phyloP scores from a whole-genome alignment of 1,284 basidiomycete species.

The Cutaneotrichosporon sp. region DNA sequence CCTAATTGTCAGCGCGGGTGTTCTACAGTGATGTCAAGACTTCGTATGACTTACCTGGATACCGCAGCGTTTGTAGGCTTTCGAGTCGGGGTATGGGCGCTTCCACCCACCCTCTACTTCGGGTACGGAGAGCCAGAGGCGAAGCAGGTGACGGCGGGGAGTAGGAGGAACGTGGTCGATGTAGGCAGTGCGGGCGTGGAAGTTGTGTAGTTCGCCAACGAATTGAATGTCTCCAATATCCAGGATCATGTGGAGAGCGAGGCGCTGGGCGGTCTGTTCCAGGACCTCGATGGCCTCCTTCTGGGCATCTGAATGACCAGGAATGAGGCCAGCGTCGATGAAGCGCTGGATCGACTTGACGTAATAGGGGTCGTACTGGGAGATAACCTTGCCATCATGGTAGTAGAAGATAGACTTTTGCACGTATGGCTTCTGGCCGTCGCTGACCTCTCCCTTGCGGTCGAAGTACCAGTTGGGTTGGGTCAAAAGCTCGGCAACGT shows the following conservation, averaged over 20 bases:
- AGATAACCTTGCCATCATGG: conserved; percentile 22
- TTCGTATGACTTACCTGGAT: conserved; percentile 46
- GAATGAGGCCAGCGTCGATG: conserved; percentile 47
- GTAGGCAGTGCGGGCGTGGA: conserved; percentile 51
- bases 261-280: conserved; percentile 47
- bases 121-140: conserved; percentile 50
- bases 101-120: conserved; percentile 48
- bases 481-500: conserved; percentile 47
- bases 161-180: conserved; percentile 45
- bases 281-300: conserved; percentile 48
- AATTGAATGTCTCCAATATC: conserved; percentile 49
- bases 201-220: conserved; percentile 42
- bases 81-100: conserved; percentile 45
- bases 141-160: conserved; percentile 48
- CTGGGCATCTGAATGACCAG: conserved; percentile 39
- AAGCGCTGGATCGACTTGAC: conserved; percentile 28
- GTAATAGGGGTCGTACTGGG: conserved; percentile 42
- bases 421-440: conserved; percentile 36
- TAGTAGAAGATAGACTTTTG: conserved; percentile 29
- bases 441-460: conserved; percentile 46
- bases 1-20: no score
- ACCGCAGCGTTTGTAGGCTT: conserved; percentile 41
- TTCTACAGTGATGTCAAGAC: no score
- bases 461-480: conserved; percentile 46
- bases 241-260: conserved; percentile 50